phyloP scores from a whole-genome alignment of 768 basidiomycete species.

The Pholiota molesta region DNA sequence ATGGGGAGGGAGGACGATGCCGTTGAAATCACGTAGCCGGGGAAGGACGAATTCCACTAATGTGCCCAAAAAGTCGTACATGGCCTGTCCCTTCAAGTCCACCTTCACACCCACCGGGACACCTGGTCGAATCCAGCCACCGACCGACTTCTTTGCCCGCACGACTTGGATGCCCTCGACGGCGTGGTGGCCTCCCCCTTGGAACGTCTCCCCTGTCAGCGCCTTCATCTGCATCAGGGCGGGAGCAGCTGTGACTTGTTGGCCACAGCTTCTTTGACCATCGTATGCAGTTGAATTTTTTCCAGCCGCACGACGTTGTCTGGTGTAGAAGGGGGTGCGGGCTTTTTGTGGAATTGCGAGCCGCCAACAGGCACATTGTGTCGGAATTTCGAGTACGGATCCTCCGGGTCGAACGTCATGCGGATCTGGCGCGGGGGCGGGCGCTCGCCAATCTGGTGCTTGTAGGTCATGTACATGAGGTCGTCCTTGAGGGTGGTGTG shows the following conservation, averaged over 20 bases:
- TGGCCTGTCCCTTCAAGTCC: constrained; percentile 84
- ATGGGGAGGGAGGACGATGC: constrained; percentile 76
- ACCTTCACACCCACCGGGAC: constrained; percentile 89
- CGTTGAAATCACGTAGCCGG: constrained; percentile 87
- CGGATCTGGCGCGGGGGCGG: constrained; percentile 60
- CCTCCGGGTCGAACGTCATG: constrained; percentile 70
- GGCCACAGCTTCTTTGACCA: constrained; percentile 77
- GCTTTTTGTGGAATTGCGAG: constrained; percentile 64
- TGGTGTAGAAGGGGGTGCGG: constrained; percentile 64
- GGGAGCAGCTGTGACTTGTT: constrained; percentile 79
- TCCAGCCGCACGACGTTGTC: constrained; percentile 79
- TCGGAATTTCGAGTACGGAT: constrained; percentile 85
- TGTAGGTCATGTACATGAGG: constrained; percentile 94
- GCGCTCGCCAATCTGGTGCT: constrained; percentile 64
- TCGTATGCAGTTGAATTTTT: constrained; percentile 82
- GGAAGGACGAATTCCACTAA: constrained; percentile 96
- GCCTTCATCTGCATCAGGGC: constrained; percentile 87
- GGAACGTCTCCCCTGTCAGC: constrained; percentile 79
- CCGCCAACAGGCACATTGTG: constrained; percentile 78
- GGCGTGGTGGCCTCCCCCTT: constrained; percentile 71
- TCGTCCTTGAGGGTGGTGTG: constrained; percentile 79
- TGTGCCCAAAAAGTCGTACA: constrained; percentile 92
- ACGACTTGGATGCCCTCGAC: constrained; percentile 81
- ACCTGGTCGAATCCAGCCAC: constrained; percentile 84
- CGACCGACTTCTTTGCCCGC: constrained; percentile 66